Evolutionary conservation across 169 alveolate species (phyloP).

Genomic region (Sarcocystis neurona): DNA sequence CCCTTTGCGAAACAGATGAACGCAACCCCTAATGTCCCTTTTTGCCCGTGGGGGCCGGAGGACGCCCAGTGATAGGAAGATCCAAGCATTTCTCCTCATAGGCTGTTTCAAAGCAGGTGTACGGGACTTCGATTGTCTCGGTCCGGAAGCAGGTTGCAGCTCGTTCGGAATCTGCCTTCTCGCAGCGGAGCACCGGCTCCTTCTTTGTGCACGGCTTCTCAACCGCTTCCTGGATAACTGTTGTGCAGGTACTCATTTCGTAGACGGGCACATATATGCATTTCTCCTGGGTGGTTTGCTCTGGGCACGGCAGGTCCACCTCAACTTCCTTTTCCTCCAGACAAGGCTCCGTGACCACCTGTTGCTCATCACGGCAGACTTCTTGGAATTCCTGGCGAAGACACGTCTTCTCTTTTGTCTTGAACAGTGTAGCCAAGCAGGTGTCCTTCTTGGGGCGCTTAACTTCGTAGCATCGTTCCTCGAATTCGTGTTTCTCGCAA

Average conservation of each 20-base stretch:
- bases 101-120: conserved; percentile 61
- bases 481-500: conserved; percentile 54
- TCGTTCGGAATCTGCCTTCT: conserved; percentile 21
- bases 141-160: conserved; percentile 58
- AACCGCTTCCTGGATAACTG: conserved; percentile 47
- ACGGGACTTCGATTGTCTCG: conserved; percentile 50
- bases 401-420: conserved; percentile 47
- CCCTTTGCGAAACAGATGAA: too few relatives aligned
- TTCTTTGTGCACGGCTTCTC: conserved; percentile 49
- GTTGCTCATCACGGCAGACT: conserved; percentile 50
- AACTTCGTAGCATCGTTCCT: conserved; percentile 51
- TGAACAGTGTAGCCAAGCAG: conserved; percentile 50
- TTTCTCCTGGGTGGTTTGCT: conserved; percentile 54
- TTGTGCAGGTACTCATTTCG: conserved; percentile 63
- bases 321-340: conserved; percentile 28
- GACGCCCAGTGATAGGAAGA: conserved; percentile 51
- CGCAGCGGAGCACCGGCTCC: conserved; percentile 49
- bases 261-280: conserved; percentile 56
- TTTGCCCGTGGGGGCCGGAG: conserved; percentile 34
- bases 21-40: too few relatives aligned
- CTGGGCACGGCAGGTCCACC: conserved; percentile 54
- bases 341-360: conserved; percentile 39
- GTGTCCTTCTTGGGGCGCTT: conserved; percentile 48
- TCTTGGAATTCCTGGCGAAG: conserved; percentile 52
- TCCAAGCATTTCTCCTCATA: conserved; percentile 60